Conservation (phyloP, 1,139 yeast species). For the Diutina sp. region DNA sequence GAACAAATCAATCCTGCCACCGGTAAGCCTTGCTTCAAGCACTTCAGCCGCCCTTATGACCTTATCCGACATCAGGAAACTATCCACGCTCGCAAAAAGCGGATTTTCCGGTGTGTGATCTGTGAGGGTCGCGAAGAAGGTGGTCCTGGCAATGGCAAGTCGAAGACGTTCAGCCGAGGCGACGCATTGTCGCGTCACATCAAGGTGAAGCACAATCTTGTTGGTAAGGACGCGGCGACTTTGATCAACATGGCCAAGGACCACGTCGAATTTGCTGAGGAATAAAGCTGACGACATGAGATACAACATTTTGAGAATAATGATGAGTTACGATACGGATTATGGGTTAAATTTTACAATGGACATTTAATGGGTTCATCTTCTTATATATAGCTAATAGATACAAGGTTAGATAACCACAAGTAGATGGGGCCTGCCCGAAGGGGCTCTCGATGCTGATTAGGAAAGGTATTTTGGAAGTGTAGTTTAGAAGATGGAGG, state of each 20-base stretch:
- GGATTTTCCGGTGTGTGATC: constrained; percentile 35
- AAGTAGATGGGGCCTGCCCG: not conserved
- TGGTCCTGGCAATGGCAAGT: constrained; percentile 48
- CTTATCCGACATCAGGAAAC: constrained; percentile 38
- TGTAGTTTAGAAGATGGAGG: not conserved
- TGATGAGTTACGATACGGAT: not conserved
- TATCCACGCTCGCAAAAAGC: constrained; percentile 35
- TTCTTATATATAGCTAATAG: not conserved
- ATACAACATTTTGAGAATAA: not conserved
- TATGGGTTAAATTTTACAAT: not conserved
- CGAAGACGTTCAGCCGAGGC: constrained; percentile 34
- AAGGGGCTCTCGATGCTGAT: not conserved
- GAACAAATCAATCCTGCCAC: constrained; percentile 35
- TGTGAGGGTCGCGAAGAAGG: constrained; percentile 37
- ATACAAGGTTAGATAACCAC: not conserved
- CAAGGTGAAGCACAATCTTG: constrained; percentile 35
- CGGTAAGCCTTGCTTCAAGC: constrained; percentile 30
- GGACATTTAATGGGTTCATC: not conserved
- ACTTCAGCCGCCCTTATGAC: constrained; percentile 36
- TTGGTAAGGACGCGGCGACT: constrained; percentile 36
- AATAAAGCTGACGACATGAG: not conserved
- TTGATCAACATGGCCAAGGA: constrained; percentile 66
- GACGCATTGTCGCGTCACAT: constrained; percentile 38
- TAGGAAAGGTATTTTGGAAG: too few species aligned
- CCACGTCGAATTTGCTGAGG: constrained; percentile 47